phyloP scores from a whole-genome alignment of 2,329 filamentous ascomycete genomes.

The Penicillium sp. region DNA sequence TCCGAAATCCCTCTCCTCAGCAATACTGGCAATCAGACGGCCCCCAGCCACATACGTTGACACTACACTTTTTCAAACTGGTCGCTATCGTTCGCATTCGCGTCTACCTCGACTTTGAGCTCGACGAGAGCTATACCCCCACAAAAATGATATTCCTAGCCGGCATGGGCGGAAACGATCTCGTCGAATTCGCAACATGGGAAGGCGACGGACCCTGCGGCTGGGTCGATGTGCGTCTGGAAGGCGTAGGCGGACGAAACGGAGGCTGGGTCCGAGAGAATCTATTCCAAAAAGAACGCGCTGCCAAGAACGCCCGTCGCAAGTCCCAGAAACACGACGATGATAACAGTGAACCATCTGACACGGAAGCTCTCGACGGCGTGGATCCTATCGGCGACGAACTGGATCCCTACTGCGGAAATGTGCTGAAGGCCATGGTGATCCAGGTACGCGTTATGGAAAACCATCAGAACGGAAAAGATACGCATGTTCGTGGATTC shows the following conservation, averaged over 20 bases:
- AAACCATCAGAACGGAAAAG: conserved; percentile 98
- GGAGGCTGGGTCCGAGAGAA: conserved; percentile 30
- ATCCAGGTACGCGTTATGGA: conserved; percentile 88
- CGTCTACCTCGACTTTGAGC: conserved; percentile 76
- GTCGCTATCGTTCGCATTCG: conserved; percentile 52
- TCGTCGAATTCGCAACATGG: conserved; percentile 83
- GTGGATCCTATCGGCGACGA: conserved; percentile 29
- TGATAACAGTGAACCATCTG: conserved; percentile 16
- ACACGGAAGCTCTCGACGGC: conserved; percentile 26
- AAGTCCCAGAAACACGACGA: conserved; percentile 7
- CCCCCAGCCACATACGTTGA: conserved; percentile 63
- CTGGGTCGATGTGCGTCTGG: conserved; percentile 82
- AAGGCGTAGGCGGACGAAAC: conserved; percentile 56
- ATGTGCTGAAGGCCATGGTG: conserved; percentile 81
- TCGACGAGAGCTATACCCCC: conserved; percentile 95
- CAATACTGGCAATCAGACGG: conserved; percentile 68
- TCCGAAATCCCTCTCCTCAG: conserved; percentile 56
- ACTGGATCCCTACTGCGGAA: conserved; percentile 55
- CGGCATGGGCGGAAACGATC: conserved; percentile 86
- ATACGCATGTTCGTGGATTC: conserved; percentile 92
- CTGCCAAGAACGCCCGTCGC: conserved; percentile 9
- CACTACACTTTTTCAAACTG: conserved; percentile 62
- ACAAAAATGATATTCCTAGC: conserved; percentile 87
- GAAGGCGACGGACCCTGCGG: conserved; percentile 75
- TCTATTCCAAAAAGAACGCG: conserved; percentile 12